These are phyloP conservation scores for Metschnikowia peoriensis DNA, from an alignment of 805 yeast genomes.

Conservation along the genomic window DNA sequence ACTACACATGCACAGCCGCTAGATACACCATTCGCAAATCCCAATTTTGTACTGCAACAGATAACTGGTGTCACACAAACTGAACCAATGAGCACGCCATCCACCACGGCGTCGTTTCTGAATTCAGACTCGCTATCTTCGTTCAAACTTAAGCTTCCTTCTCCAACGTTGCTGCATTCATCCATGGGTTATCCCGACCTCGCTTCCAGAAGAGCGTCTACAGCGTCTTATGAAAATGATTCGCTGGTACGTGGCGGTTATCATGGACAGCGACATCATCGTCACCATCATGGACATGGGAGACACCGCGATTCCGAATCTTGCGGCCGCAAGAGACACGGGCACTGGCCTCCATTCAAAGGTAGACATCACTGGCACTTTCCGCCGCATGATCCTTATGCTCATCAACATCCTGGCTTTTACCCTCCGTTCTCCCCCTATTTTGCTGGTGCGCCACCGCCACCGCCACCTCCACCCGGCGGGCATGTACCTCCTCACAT, in stretches of 20 bases:
- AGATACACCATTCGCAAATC: no score
- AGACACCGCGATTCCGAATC: background rate
- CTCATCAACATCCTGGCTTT: slow-evolving; percentile 2
- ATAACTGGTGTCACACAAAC: background rate
- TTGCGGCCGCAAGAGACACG: background rate
- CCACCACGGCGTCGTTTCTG: background rate
- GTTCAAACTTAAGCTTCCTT: slow-evolving; percentile 11
- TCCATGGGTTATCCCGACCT: slow-evolving; percentile 7
- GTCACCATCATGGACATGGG: background rate
- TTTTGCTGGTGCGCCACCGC: slow-evolving; percentile 5
- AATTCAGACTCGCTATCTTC: background rate
- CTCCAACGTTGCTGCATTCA: slow-evolving; percentile 14
- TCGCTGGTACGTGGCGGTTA: background rate
- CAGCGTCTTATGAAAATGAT: slow-evolving; percentile 5
- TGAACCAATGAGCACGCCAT: background rate
- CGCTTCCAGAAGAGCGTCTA: background rate
- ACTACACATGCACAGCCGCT: no score
- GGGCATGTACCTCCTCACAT: slow-evolving; percentile 6
- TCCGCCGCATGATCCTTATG: background rate
- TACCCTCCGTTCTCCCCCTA: slow-evolving; percentile 15
- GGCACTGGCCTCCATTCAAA: background rate
- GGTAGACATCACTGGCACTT: slow-evolving; percentile 1
- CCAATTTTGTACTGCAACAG: no score
- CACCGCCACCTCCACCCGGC: slow-evolving; percentile 11
- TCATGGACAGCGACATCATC: background rate